Evolutionary conservation across 805 yeast genomes (phyloP).

Genomic region (Saccharomycopsis sp.): DNA sequence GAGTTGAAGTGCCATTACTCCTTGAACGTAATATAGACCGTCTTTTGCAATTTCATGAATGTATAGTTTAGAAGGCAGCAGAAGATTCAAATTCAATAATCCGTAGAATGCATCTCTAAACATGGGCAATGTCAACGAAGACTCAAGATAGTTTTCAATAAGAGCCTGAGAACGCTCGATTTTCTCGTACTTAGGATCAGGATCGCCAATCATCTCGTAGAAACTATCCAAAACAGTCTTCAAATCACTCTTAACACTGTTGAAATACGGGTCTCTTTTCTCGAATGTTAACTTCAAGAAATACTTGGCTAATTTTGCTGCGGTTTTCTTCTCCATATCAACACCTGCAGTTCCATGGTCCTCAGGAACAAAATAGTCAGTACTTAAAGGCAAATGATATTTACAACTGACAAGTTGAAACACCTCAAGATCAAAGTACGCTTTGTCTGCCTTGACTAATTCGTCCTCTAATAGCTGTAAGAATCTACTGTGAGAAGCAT

Average conservation of each 20-base stretch:
- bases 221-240: conserved; percentile 67
- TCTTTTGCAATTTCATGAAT: conserved; percentile 34
- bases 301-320: conserved; percentile 36
- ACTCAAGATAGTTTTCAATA: conserved; percentile 43
- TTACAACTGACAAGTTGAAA: conserved; percentile 75
- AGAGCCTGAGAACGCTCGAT: conserved; percentile 41
- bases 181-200: conserved; percentile 39
- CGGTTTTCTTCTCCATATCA: conserved; percentile 37
- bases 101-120: conserved; percentile 52
- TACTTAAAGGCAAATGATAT: conserved; percentile 58
- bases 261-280: conserved; percentile 52
- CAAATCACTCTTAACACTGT: conserved; percentile 60
- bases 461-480: conserved; percentile 52
- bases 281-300: conserved; percentile 50
- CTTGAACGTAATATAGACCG: conserved; percentile 69
- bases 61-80: conserved; percentile 28
- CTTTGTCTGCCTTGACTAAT: conserved; percentile 37
- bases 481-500: conserved; percentile 53
- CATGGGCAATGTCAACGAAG: conserved; percentile 37
- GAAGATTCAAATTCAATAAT: conserved; percentile 27
- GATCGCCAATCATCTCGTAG: conserved; percentile 66
- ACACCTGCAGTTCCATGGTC: conserved; percentile 52
- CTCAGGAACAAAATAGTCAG: conserved; percentile 53
- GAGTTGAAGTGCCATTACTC: conserved; percentile 57
- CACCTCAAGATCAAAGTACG: conserved; percentile 46